Percentiles rank a stretch among this genome's conserved stretches.
Conservation (phyloP, 192 early-diverging fungal species). For the Endogone sp. region DNA sequence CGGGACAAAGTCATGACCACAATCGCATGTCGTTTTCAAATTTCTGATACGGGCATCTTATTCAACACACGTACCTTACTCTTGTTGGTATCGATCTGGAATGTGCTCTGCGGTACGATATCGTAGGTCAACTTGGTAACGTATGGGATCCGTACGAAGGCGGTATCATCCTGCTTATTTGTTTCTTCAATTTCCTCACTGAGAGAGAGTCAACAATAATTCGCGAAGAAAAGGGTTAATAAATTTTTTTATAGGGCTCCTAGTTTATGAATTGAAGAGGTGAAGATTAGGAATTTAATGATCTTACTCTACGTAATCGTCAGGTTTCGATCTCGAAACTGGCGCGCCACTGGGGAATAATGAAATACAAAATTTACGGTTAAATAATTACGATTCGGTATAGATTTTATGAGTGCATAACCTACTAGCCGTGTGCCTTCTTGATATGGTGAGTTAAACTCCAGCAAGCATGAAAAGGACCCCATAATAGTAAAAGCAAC, state of each 20-base stretch:
- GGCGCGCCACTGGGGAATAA: constrained; percentile 18
- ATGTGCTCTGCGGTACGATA: constrained; percentile 31
- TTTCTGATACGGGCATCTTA: too few relatives aligned
- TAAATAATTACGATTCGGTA: neutral
- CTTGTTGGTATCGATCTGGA: constrained; percentile 23
- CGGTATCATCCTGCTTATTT: constrained; percentile 2
- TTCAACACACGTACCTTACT: constrained; percentile 1
- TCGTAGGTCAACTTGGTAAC: constrained; percentile 32
- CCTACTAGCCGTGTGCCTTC: too few relatives aligned
- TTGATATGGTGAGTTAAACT: too few relatives aligned
- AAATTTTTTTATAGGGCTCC: too few relatives aligned
- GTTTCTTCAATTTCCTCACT: neutral
- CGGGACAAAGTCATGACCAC: too few relatives aligned
- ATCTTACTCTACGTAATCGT: neutral
- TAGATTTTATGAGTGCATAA: too few relatives aligned
- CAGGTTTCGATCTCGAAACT: constrained; percentile 12
- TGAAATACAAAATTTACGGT: constrained; percentile 6
- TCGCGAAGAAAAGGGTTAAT: constrained; percentile 1
- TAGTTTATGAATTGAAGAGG: too few relatives aligned
- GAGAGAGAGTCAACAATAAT: neutral
- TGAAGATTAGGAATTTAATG: too few relatives aligned
- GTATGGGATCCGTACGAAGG: constrained; percentile 28
- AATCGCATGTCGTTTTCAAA: too few relatives aligned
- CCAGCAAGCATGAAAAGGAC: too few relatives aligned
- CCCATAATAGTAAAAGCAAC: too few relatives aligned